Base-by-base conservation (phyloP, 345 rosid species). In the Populus alba region DNA sequence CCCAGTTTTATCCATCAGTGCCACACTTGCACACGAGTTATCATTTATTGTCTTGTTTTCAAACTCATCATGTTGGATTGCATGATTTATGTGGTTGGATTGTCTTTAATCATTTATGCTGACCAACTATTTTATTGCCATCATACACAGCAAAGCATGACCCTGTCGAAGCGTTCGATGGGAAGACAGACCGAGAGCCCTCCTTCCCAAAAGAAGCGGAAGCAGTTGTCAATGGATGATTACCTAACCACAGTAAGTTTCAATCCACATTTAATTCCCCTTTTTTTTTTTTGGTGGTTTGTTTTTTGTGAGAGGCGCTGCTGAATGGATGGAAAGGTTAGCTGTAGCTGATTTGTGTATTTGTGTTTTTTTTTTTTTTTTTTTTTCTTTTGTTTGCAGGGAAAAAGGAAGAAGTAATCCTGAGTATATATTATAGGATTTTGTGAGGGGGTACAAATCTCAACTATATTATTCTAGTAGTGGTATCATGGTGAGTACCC, bases 171-270 rank as follows among this genome's bases (percentile, higher is more conserved):
- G 83, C 94, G 97, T 18, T 76, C 85, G 17, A 75, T 35, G 49
- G 90, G 90, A 53, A 90, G 94, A 81, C 92, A 89, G 79, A 87
- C 85, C 1, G 97, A 91, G 75, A 90, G 91, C 86, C 95, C 94
- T 25, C 68, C 81, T 47, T 85, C 88, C 55, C 55, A 81, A 11
- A 94, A 90, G 92, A 94, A 94, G 80, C 88, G 95, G 63, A 91
- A 91, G 86, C 98, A 96, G 83, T 82, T 86, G 38, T 84, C 99
- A 7, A 93, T 91, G 94, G 98, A 92, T 82, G 97, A 96, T 77
- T 91, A 87, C 55, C 41, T 88, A 70, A 87, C 81, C 83, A 83
- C 93, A 51, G 90, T 91, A 88, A 23, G 86, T 79, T 71, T 76
- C 69, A 9, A 7, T 73, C 66, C n/a, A 1, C 10, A 22, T 47